Evolutionary conservation across 805 yeast genomes (phyloP), one percentile per base, ranked within the genome.

Genomic region (Wickerhamiella vanderwaltii): DNA sequence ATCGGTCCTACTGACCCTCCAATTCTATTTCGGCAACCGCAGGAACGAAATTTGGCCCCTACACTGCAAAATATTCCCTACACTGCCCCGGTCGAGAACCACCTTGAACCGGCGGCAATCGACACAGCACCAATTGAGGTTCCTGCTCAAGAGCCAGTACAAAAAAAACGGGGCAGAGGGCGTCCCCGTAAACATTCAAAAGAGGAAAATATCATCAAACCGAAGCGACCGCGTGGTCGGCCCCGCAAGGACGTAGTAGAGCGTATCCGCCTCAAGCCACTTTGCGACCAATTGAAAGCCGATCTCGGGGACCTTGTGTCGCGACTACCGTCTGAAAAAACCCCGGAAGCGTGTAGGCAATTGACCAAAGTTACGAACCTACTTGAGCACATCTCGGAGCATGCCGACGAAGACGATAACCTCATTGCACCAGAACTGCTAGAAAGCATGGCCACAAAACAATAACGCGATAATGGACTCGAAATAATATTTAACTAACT

Each of bases 151-250:
- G 15, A 3, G 34, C 34, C 24, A 24, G 34, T 17, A 29, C 29
- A 7, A 6, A 22, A 16, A 19, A 36, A 29, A 20, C 43, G 35
- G 18, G 43, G 36, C 12, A 40, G 36, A 5, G 43, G 39, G 30
- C 40, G 36, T 26, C 46, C 39, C 4, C 41, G 33, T 22, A 28
- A 34, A 24, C 17, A 35, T 29, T 31, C 26, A 30, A 34, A 33
- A 28, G 22, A 25, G 13, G 29, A 20, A 16, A 40, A 22, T 17
- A 29, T 29, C 2, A 30, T 23, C 4, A 5, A 11, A 11, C 41
- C 41, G 3, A 38, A 38, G n/a, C 29, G 41, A 13, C 35, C 35
- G 7, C 41, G 41, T 9, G 41, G 41, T 5, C 29, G 41, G 30
- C 41, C 41, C 13, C 41, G 41, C 28, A 38, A 38, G 15, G 22